Conservation (phyloP, 2,329 filamentous ascomycete species). For the Colletotrichum endophyticum region DNA sequence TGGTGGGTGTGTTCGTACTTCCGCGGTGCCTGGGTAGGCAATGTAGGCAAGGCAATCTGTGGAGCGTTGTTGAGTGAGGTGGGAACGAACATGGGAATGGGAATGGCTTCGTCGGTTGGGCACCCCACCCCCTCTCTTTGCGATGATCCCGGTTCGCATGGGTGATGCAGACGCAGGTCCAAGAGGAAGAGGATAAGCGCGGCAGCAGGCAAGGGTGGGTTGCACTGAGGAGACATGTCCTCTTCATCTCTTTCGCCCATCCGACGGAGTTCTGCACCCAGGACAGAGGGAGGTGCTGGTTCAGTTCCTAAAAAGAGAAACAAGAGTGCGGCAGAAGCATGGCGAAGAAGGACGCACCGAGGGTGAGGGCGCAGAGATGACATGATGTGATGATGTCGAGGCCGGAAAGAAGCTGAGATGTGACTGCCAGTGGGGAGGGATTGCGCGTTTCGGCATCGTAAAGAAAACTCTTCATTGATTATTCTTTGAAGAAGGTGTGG, state of each 20-base stretch:
- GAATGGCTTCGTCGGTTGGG: not conserved
- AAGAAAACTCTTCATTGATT: not conserved
- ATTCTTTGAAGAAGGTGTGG: not conserved
- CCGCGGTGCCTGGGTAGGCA: not conserved
- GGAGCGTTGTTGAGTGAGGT: not conserved
- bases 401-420: constrained; percentile 2
- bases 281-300: not conserved
- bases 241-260: not conserved
- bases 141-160: constrained; percentile 27
- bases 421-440: not conserved
- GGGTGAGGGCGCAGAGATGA: not conserved
- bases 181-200: constrained; percentile 44
- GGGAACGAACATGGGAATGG: not conserved
- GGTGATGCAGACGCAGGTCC: constrained; percentile 44
- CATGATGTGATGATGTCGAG: constrained; percentile 5
- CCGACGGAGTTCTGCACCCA: not conserved
- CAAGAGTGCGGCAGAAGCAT: not conserved
- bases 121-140: not conserved
- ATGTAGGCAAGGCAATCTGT: not conserved
- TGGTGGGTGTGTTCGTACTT: not conserved
- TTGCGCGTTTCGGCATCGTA: constrained; percentile 5
- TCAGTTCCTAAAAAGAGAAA: not conserved
- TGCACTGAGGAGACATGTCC: constrained; percentile 7
- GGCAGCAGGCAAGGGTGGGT: constrained; percentile 23
- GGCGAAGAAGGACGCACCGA: not conserved